A percentile compares a stretch with the other conserved stretches of the same genome.
These are phyloP conservation scores for Nakaseomyces delphensis DNA, from an alignment of 1,139 yeast genomes.

Conservation along the genomic window DNA sequence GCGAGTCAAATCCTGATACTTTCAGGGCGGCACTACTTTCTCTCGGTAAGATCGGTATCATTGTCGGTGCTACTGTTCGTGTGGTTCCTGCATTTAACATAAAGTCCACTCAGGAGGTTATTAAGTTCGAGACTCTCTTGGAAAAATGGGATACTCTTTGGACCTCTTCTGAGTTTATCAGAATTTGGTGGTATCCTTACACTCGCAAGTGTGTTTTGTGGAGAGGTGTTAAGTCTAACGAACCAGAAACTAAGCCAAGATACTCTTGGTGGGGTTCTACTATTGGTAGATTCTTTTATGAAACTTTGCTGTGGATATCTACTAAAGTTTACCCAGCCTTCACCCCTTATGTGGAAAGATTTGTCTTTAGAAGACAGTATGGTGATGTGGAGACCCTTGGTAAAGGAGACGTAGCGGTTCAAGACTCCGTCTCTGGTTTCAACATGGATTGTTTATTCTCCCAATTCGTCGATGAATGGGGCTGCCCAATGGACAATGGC, in stretches of 20 bases:
- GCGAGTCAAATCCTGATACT: constrained; percentile 54
- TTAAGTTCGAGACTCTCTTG: constrained; percentile 63
- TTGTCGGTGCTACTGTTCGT: constrained; percentile 79
- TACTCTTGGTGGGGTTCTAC: constrained; percentile 80
- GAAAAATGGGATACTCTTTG: constrained; percentile 65
- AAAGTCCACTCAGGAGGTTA: constrained; percentile 72
- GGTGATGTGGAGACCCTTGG: constrained; percentile 67
- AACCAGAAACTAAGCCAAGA: constrained; percentile 57
- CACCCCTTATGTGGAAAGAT: constrained; percentile 77
- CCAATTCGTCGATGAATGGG: constrained; percentile 96
- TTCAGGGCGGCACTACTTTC: constrained; percentile 83
- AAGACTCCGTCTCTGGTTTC: constrained; percentile 74
- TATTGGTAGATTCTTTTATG: constrained; percentile 70
- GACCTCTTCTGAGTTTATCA: constrained; percentile 82
- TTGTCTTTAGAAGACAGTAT: constrained; percentile 78
- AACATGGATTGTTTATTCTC: constrained; percentile 94
- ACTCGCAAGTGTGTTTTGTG: constrained; percentile 76
- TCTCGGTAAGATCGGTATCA: constrained; percentile 85
- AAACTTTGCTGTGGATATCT: constrained; percentile 68
- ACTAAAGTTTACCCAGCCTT: constrained; percentile 63
- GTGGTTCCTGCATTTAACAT: constrained; percentile 78
- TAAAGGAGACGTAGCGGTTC: constrained; percentile 60
- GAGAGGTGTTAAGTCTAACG: constrained; percentile 70
- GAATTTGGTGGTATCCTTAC: constrained; percentile 98
- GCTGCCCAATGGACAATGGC: constrained; percentile 75